A percentile compares a stretch with the other conserved stretches of the same genome.
Conservation (phyloP, 2,329 filamentous ascomycete species). For the Venturia aucupariae region DNA sequence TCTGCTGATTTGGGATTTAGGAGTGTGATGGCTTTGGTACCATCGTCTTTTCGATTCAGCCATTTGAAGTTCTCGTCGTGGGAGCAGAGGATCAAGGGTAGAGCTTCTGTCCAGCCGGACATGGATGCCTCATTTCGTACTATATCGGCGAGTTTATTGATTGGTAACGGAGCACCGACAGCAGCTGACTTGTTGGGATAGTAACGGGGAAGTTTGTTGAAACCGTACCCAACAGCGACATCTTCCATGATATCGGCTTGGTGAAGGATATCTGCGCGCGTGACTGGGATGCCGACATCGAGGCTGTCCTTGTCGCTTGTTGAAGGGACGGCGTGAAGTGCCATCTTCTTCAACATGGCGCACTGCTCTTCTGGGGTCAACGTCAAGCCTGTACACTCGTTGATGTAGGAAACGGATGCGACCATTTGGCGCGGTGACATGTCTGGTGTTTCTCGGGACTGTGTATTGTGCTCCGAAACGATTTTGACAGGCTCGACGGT, state of each 20-base stretch:
- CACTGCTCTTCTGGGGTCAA: conserved; percentile 68
- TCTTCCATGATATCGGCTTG: conserved; percentile 99
- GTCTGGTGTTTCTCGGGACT: conserved; percentile 72
- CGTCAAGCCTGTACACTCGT: conserved; percentile 76
- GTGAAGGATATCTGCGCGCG: conserved; percentile 88
- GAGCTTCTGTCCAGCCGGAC: conserved; percentile 91
- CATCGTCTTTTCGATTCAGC: conserved; percentile 84
- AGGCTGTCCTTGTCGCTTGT: conserved; percentile 54
- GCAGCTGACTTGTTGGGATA: conserved; percentile 81
- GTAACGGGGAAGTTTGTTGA: conserved; percentile 85
- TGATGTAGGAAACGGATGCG: conserved; percentile 88
- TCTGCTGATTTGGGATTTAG: conserved; percentile 90
- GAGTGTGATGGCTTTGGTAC: conserved; percentile 70
- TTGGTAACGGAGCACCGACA: conserved; percentile 72
- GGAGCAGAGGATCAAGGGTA: conserved; percentile 92
- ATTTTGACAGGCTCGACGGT: conserved; percentile 91
- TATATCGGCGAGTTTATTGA: conserved; percentile 94
- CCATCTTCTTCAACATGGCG: conserved; percentile 79
- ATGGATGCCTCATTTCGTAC: conserved; percentile 82
- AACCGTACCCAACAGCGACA: conserved; percentile 90
- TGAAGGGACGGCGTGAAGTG: conserved; percentile 71
- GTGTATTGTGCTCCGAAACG: conserved; percentile 79
- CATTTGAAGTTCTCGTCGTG: conserved; percentile 97
- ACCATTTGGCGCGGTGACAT: conserved; percentile 66
- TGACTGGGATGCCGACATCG: conserved; percentile 76